Evolutionary conservation across 129 eudicot species (phyloP), one percentile per base, ranked within the genome.

Genomic region (Helichrysum umbraculigerum): DNA sequence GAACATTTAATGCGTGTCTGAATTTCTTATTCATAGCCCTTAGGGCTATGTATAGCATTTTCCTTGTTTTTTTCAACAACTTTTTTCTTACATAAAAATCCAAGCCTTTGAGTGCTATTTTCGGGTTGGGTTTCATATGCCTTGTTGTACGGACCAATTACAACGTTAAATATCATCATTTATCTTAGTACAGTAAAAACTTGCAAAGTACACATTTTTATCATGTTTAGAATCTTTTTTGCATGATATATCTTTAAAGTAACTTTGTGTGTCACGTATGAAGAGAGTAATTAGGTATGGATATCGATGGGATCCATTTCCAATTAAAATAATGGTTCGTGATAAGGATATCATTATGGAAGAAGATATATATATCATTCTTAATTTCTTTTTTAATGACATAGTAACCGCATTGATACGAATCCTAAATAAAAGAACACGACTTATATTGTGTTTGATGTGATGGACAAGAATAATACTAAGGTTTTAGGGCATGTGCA

Each of bases 81-180:
- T 12, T 42, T 71, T 25, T 70, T 58, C 58, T 59, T 41, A 57
- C 78, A 76, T 41, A 54, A 77, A 57, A 21, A 22, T 50, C 68
- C 78, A 72, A 76, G 69, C 16, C 22, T 2, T 51, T 62, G 32
- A 29, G 60, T n/a, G 41, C 20, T 37, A 10, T 75, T 70, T 29
- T 39, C 50, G 29, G 54, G 35, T 10, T 64, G 29, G 54, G 35
- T 10, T 64, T 54, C 12, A 8, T 20, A 15, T 34, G 2, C 2
- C 33, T 19, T 1, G 21, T 19, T 34, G 57, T 73, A 66, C 66
- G 21, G 63, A 20, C 78, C 16, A 71, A 30, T 33, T 35, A 12
- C 4, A 39, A 33, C 6, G 7, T 51, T 34, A 29, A 0, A 2
- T 32, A 52, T 16, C 34, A 76, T 30, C 71, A 63, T 63, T 12